Evolutionary conservation across 2,329 filamentous ascomycete genomes (phyloP), one percentile per base, ranked within the genome.

Genomic region (Trichophaea hybrida): DNA sequence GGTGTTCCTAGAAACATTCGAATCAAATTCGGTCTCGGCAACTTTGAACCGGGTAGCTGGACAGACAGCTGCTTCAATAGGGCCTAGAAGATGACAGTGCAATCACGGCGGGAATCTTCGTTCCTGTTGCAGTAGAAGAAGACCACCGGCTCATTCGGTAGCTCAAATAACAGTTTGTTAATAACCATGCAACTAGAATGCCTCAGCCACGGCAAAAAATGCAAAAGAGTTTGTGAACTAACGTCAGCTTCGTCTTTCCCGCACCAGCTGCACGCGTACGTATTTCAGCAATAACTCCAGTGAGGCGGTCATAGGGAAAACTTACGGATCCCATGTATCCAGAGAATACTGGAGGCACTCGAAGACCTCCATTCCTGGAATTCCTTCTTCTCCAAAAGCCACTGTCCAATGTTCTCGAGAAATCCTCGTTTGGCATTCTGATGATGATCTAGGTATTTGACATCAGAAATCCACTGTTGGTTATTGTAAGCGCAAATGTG

Each of bases 111-210:
- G 68, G 67, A 4, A 61, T 55, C 7, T 57, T 66, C 62, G 6
- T 50, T 53, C 37, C 69, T 65, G 44, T 70, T 69, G 65, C 70
- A 72, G 65, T 72, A 72, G 61, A 73, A 73, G 60, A 68, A 72
- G 12, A 69, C 71, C 49, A 72, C 63, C 1, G 63, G 70, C 69
- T 55, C 55, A 17, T 57, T 38, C 8, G 12, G 31, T 3, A 24
- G 24, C 24, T 24, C 24, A 12, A 6, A 3, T 35, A 54, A 43
- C 34, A 37, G n/a, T 34, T 35, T 15, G 1, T 4, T 3, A 49
- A 37, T 6, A 1, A 70, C 67, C 4, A 37, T 64, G 1, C 68
- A 50, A 13, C 46, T 50, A 50, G 46, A 12, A 2, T 68, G 4
- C 64, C 65, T 15, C 69, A 63, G 44, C 17, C 32, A 55, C 10